Evolutionary conservation across 2,329 filamentous ascomycete genomes (phyloP), one percentile per base, ranked within the genome.

Genomic region (Trichoderma afroharzianum): DNA sequence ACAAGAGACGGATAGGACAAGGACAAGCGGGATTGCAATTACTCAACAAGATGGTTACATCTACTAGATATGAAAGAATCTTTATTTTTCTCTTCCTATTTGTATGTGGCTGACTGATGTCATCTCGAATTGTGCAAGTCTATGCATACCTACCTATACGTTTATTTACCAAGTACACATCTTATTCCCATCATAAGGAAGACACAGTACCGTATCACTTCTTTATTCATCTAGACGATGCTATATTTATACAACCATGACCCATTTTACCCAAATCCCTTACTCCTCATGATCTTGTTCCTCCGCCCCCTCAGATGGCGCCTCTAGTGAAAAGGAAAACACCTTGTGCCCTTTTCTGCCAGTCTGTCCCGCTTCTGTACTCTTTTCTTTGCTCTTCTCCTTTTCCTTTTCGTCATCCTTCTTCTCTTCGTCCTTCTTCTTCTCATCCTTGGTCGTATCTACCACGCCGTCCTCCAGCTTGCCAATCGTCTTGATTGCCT

Each of bases 401-500:
- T 73, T 73, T n/a, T 76, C 68, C 8, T 74, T 72, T 57, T 74
- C 70, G n/a, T 21, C 43, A 24, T 50, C 43, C 8, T 47, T 47
- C 32, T 75, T 64, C 14, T 68, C 71, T 32, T 75, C 68, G 1
- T 74, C 70, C 7, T 80, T 73, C 62, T 79, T 77, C 6, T 77
- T 74, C 26, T 78, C 74, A 36, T 79, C 74, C 64, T 80, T 80
- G 9, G 76, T 81, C 50, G 73, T 81, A 58, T 82, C 80, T 1
- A 81, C 77, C n/a, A 82, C 77, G 4, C 81, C 80, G 6, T 83
- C 76, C 68, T 82, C 76, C 3, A 83, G 74, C 57, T 81, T 78
- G 21, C 81, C 80, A 28, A 83, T 74, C 71, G 80, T 79, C 75
- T 83, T 82, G 32, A 86, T 76, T 0, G 83, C 80, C 33, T 83